Evolutionary conservation across 495 filamentous ascomycete genomes (phyloP).

Genomic region (Rhypophila decipiens): DNA sequence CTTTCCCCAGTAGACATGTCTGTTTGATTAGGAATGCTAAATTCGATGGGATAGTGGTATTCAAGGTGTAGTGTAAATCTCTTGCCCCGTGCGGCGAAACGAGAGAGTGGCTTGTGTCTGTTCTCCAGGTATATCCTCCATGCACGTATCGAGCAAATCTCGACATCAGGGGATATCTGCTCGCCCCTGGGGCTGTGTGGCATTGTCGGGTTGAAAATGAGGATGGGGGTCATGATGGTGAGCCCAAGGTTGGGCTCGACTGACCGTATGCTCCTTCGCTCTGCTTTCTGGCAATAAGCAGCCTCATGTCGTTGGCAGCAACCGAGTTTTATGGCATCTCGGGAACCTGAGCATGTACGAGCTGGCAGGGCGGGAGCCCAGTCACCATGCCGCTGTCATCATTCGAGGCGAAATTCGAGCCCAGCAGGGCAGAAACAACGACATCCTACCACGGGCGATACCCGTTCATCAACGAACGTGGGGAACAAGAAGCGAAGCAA

Average conservation of each 20-base stretch:
- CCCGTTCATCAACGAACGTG: conserved; percentile 6
- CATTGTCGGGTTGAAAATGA: conserved; percentile 22
- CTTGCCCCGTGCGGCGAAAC: conserved; percentile 3
- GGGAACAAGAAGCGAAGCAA: conserved; percentile 3
- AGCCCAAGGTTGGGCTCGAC: conserved; percentile 23
- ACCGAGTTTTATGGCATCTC: conserved; percentile 6
- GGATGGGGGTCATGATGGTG: not conserved
- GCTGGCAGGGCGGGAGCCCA: conserved; percentile 9
- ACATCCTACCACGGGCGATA: no score
- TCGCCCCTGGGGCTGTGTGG: conserved; percentile 3
- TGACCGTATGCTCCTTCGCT: conserved; percentile 2
- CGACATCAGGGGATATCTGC: conserved; percentile 1
- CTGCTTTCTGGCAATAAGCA: not conserved
- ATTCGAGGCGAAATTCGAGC: conserved; percentile 5
- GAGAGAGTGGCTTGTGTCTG: not conserved
- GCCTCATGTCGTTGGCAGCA: conserved; percentile 6
- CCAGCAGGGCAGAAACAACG: conserved; percentile 12
- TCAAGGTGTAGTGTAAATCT: conserved; percentile 5
- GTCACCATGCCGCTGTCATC: conserved; percentile 8
- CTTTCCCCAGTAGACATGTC: not conserved
- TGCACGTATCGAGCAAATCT: not conserved
- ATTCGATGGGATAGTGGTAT: conserved; percentile 10
- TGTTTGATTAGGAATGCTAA: conserved; percentile 15
- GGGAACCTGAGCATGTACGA: conserved; percentile 14
- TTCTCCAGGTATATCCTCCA: not conserved